Conservation (phyloP, 805 yeast genomes). For the Metschnikowia colocasiae region DNA sequence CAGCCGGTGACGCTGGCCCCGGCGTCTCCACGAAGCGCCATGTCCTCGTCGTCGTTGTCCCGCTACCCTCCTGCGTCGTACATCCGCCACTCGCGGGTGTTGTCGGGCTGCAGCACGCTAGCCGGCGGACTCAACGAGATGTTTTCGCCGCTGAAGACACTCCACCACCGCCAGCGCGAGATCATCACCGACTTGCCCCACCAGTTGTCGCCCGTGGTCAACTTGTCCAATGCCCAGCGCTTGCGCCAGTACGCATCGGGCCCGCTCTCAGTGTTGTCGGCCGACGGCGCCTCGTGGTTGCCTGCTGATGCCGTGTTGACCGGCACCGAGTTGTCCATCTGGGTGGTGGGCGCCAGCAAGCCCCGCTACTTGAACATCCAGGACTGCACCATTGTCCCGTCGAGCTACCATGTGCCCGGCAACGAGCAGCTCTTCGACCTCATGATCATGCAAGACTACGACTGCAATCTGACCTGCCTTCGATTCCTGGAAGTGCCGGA, state of each 20-base stretch:
- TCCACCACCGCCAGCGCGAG: constrained; percentile 15
- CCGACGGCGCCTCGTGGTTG: constrained; percentile 29
- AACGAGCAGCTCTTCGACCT: constrained; percentile 18
- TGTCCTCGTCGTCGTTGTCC: constrained; percentile 10
- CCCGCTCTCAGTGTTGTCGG: constrained; percentile 30
- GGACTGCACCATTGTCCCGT: constrained; percentile 32
- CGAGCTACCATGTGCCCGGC: constrained; percentile 15
- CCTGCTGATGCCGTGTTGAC: constrained; percentile 38
- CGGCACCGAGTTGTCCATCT: constrained; percentile 54
- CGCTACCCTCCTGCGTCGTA: constrained; percentile 16
- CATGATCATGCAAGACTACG: constrained; percentile 28
- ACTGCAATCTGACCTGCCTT: constrained; percentile 24
- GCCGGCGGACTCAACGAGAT: constrained; percentile 12
- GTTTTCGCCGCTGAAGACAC: constrained; percentile 17
- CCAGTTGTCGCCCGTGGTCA: constrained; percentile 69
- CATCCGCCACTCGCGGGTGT: constrained; percentile 18
- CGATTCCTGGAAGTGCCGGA: constrained; percentile 23
- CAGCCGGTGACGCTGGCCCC: constrained; percentile 11
- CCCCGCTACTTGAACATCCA: constrained; percentile 52
- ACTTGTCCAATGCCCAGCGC: constrained; percentile 67
- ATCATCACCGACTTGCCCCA: constrained; percentile 43
- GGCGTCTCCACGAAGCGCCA: constrained; percentile 13
- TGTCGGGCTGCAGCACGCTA: constrained; percentile 14
- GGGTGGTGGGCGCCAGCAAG: constrained; percentile 42
- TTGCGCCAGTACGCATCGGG: constrained; percentile 62